Conservation (phyloP, 2,329 filamentous ascomycete genomes). For the Tolypocladium cylindrosporum region DNA sequence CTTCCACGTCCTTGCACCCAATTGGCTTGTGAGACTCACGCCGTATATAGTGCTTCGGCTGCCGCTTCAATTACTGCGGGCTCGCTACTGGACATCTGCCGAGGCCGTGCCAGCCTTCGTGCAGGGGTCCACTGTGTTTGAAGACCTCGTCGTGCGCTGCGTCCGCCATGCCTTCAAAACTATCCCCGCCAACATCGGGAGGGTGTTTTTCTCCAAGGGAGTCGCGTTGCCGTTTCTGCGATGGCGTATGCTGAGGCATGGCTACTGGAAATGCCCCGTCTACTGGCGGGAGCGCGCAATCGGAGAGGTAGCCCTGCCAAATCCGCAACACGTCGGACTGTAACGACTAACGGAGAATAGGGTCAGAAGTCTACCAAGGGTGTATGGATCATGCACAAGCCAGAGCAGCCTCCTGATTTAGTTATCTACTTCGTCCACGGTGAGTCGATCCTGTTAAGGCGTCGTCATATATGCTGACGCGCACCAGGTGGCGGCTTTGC, state of each 20-base stretch:
- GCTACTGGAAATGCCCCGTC: slow-evolving; percentile 51
- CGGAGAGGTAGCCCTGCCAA: slow-evolving; percentile 13
- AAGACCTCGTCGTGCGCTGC: slow-evolving; percentile 67
- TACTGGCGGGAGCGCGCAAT: slow-evolving; percentile 46
- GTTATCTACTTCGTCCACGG: slow-evolving; percentile 78
- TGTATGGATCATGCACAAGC: slow-evolving; percentile 59
- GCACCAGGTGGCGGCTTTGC: slow-evolving; percentile 64
- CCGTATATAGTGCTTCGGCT: neutral
- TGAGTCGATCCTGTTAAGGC: slow-evolving; percentile 22
- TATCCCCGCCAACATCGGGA: slow-evolving; percentile 57
- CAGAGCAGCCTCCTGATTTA: slow-evolving; percentile 54
- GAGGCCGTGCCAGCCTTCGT: slow-evolving; percentile 46
- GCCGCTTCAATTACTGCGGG: slow-evolving; percentile 3
- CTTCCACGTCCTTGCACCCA: too few relatives aligned
- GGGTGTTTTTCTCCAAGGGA: slow-evolving; percentile 67
- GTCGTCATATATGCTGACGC: neutral
- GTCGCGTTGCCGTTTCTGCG: slow-evolving; percentile 65
- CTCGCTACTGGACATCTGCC: slow-evolving; percentile 19
- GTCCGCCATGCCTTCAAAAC: slow-evolving; percentile 69
- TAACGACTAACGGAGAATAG: slow-evolving; percentile 6
- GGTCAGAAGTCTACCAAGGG: slow-evolving; percentile 42
- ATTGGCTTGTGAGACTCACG: neutral
- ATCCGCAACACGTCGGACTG: neutral
- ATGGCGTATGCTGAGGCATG: slow-evolving; percentile 68
- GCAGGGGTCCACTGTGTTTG: slow-evolving; percentile 60